Percentiles rank a stretch among this genome's conserved stretches.
Conservation (phyloP, 495 filamentous ascomycete species). For the Sordaria brevicollis region DNA sequence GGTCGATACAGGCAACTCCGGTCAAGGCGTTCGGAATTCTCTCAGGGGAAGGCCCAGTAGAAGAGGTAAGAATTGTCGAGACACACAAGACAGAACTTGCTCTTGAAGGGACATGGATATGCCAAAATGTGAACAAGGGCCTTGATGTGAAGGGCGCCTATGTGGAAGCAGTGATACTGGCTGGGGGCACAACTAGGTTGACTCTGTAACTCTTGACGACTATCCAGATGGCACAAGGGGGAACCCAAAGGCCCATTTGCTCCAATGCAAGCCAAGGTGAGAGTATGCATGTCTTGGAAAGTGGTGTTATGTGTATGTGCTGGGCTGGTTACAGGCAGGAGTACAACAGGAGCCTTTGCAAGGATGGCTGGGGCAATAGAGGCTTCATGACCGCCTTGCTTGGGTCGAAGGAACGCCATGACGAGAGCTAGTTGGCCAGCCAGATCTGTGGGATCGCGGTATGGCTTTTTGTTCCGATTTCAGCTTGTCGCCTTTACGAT, state of each 20-base stretch:
- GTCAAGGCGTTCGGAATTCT: not conserved
- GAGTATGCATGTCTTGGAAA: not conserved
- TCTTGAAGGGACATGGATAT: not conserved
- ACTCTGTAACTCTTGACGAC: not conserved
- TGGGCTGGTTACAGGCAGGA: not conserved
- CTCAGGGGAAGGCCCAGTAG: not conserved
- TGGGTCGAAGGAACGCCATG: not conserved
- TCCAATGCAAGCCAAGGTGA: not conserved
- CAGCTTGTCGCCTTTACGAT: not conserved
- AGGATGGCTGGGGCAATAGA: not conserved
- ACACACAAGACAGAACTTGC: not conserved
- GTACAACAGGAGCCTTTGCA: not conserved
- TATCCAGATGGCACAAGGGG: not conserved
- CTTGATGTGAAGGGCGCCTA: not conserved
- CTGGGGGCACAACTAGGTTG: not conserved
- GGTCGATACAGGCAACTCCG: not conserved
- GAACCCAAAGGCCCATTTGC: not conserved
- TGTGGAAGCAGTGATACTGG: not conserved
- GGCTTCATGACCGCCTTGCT: not conserved
- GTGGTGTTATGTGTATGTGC: not conserved
- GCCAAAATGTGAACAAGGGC: not conserved
- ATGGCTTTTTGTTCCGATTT: not conserved
- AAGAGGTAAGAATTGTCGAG: not conserved
- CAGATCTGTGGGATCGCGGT: not conserved
- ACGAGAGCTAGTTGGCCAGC: not conserved